phyloP scores from a whole-genome alignment of 192 early-diverging fungal species.

The Endogone sp. region DNA sequence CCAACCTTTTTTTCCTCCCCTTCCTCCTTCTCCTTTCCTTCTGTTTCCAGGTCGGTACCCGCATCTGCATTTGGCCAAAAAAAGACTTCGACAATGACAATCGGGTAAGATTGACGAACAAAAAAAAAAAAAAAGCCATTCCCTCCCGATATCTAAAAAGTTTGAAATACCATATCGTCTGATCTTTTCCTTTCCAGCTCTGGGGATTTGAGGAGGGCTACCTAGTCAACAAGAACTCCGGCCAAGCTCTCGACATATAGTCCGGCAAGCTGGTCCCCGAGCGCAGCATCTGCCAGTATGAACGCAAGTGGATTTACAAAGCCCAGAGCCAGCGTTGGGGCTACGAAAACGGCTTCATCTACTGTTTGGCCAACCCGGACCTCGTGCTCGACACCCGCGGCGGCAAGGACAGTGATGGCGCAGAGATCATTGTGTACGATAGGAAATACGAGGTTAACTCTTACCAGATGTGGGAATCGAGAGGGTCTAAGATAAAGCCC shows the following conservation, averaged over 20 bases:
- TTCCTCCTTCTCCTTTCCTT: no score
- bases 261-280: no score
- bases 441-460: constrained; percentile 13
- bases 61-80: no score
- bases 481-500: no score
- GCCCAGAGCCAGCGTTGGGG: constrained; percentile 31
- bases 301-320: constrained; percentile 18
- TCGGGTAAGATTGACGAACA: no score
- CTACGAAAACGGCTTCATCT: constrained; percentile 22
- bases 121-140: no score
- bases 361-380: constrained; percentile 16
- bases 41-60: no score
- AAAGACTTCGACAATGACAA: no score
- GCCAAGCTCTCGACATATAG: constrained; percentile 21
- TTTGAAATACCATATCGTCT: no score
- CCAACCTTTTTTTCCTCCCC: no score
- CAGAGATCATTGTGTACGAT: constrained; percentile 14
- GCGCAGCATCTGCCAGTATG: constrained; percentile 27
- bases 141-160: no score
- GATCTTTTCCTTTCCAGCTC: no score
- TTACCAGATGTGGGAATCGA: constrained; percentile 27
- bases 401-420: constrained; percentile 6
- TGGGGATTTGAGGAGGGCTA: constrained; percentile 17
- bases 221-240: constrained; percentile 21
- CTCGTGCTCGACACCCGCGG: constrained; percentile 21